Evolutionary conservation across 768 basidiomycete species (phyloP), one percentile per base, ranked within the genome.

Genomic region (Psilocybe subaeruginosa): DNA sequence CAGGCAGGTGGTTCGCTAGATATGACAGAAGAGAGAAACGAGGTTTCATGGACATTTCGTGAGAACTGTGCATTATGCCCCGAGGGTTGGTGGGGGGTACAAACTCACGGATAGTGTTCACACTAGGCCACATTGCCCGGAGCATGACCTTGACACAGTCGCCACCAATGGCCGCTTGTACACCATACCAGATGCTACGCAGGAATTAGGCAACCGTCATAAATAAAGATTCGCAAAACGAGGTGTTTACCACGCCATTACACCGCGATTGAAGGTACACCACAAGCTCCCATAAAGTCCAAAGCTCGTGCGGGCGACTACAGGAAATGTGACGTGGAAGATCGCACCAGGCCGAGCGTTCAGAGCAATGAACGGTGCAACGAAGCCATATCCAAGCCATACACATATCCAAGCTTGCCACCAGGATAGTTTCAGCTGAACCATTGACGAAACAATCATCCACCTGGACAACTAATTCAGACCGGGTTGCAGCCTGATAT

Each of bases 391-490:
- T 49, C 79, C 86, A 37, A 89, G 64, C 88, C 87, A 90, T 11
- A 89, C 88, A 61, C 88, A 92, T 55, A 93, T 80, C 89, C 92
- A 91, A 14, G 92, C 87, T 71, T 92, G 89, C 90, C 90, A 93
- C 90, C 90, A 92, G 0, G 87, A 87, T 31, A 92, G 80, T 3
- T 88, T 88, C 30, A 86, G 73, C 62, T 88, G 84, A 33, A 88
- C 81, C 89, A 91, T 90, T 11, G 88, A 87, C 30, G 88, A 89
- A 0, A 82, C 88, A 61, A 91, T 90, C 88, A 88, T 88, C 89
- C 87, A 90, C 61, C 87, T 89, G 57, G n/a, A 6, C 37, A 14
- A 14, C 14, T 8, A 23, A 45, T 49, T 62, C 33, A 51, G 46
- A 55, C 11, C n/a, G 29, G 3, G 12, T 48, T 46, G 16, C 29